Percentiles rank a stretch among this genome's conserved stretches.
These are phyloP conservation scores for Talaromyces sp. DNA, from an alignment of 2,329 filamentous ascomycete genomes.

Conservation along the genomic window DNA sequence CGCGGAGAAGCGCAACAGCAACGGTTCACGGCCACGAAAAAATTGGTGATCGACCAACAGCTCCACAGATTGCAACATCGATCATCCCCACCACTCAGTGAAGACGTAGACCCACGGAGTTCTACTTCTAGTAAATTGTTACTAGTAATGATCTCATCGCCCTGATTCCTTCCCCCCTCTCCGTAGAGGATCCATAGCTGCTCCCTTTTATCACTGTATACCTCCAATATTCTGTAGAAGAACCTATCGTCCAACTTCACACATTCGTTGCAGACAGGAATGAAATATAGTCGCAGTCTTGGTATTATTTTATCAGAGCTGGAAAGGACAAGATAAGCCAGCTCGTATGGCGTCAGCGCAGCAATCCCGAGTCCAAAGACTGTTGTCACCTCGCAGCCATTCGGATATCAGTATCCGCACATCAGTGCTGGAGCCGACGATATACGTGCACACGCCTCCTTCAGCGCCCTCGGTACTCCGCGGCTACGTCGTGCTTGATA, in stretches of 20 bases:
- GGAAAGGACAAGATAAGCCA: not conserved
- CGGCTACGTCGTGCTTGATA: not conserved
- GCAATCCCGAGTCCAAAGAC: not conserved
- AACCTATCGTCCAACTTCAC: not conserved
- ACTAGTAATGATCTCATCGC: not conserved
- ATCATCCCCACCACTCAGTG: not conserved
- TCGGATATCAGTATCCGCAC: not conserved
- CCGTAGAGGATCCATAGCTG: not conserved
- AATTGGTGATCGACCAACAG: not conserved
- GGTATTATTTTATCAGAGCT: not conserved
- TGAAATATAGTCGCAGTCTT: not conserved
- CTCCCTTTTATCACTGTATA: not conserved
- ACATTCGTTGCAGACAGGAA: not conserved
- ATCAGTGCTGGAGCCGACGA: slow-evolving; percentile 4
- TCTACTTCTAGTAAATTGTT: not conserved
- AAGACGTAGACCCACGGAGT: not conserved
- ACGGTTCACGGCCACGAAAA: not conserved
- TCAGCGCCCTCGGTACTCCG: slow-evolving; percentile 7
- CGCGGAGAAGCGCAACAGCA: not conserved
- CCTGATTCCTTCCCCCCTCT: not conserved
- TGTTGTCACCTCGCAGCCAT: not conserved
- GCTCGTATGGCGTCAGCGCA: not conserved
- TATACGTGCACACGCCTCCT: slow-evolving; percentile 3
- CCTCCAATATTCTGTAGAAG: not conserved
- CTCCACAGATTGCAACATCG: not conserved